Evolutionary conservation across 345 rosid genomes (phyloP), one percentile per base, ranked within the genome.

Genomic region (Eucalyptus paniculata): DNA sequence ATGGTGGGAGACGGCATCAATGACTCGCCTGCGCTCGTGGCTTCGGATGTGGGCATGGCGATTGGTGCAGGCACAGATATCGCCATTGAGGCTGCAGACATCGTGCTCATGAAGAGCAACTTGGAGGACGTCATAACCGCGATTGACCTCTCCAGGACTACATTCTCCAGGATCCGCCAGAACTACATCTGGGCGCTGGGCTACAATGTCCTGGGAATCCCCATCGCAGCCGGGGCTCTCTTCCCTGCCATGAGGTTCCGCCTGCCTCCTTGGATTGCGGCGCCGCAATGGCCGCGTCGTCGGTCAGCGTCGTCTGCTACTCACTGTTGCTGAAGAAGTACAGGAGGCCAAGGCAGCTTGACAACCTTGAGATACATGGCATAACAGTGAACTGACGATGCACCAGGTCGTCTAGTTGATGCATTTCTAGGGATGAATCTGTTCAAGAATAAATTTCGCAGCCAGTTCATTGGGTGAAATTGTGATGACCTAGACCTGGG

Each of bases 1-100:
- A 97, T 97, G 99, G 99, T 97, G 56, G 99, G 99, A 7, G 99
- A 97, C 19, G 99, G 99, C 37, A 95, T 97, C 45, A 97, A 97
- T 37, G 99, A 97, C 93, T 97, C 99, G 7, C 98, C 98, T 0
- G 99, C 99, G 12, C 98, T 97, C 1, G 99, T 97, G 53, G 98
- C 98, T 23, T 98, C 99, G 50, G 98, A 97, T 60, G 99, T 95
- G 42, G 99, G 99, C 53, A 97, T 97, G 98, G 99, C 99, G 3
- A 97, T 97, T 9, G 98, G 98, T 9, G 99, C 99, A 45, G 99
- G 99, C 56, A 97, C 99, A 1, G 99, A 97, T 87, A 96, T 97
- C 8, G 99, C 99, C 7, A 97, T 97, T 50, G 99, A 97, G 92
- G 99, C 98, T 87, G 99, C 99, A 44, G 99, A 97, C 87, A 97